Evolutionary conservation across 768 basidiomycete species (phyloP), one percentile per base, ranked within the genome.

Genomic region (Hortiboletus flavorubellus): DNA sequence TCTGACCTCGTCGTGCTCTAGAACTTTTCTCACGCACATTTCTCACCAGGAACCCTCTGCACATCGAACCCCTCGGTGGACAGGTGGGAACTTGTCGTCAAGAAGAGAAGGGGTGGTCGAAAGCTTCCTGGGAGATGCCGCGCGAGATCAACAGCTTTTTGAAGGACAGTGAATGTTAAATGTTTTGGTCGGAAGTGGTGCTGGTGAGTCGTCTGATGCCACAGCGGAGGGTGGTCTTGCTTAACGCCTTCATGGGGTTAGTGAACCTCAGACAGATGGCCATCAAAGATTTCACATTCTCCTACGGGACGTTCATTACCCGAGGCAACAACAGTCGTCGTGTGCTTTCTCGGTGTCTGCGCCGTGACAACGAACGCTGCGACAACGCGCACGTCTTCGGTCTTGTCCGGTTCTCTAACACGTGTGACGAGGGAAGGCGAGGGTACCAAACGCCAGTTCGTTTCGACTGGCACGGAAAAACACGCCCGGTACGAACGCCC

Each of bases 401-500:
- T 21, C 21, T 21, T 21, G 21, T 21, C 21, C 78, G 82, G 16
- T 83, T 80, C 59, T 70, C 69, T 2, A 61, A 71, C 11, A 69
- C 73, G 58, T 62, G 72, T 50, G 70, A 76, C 15, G 21, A 21
- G 21, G 21, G 66, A 70, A 3, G 73, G 61, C 2, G 75, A 75
- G 26, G 58, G 54, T 21, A 60, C 56, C 9, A 75, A 70, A 56
- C 64, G 74, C 52, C 73, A 74, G 43, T 68, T 75, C 49, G 69
- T 70, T 31, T 68, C 72, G 14, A 72, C 75, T 1, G 66, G 66
- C 39, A 68, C 38, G 42, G 64, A 57, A 15, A 64, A 48, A 62
- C 51, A 62, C 54, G 21, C 71, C 8, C 58, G 59, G 59, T 59
- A 57, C 14, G 54, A 14, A 42, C 5, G 4, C 8, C 18, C 10